Conservation (phyloP, 2,329 filamentous ascomycete genomes). For the Paramyrothecium sp. region DNA sequence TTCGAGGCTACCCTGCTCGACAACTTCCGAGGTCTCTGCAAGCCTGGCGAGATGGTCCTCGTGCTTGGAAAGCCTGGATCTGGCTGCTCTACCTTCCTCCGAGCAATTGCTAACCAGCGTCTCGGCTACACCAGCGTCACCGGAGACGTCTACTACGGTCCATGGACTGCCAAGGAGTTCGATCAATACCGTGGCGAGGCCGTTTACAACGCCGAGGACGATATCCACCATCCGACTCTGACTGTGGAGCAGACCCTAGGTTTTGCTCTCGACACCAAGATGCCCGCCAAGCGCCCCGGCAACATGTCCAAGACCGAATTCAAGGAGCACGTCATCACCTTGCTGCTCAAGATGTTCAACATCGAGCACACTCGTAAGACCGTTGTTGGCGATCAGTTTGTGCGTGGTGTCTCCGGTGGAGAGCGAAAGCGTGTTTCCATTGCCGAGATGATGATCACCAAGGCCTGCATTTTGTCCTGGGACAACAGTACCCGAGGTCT, state of each 20-base stretch:
- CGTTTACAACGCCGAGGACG: conserved; percentile 78
- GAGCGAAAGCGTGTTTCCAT: conserved; percentile 81
- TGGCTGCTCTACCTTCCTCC: conserved; percentile 69
- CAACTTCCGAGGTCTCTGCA: conserved; percentile 67
- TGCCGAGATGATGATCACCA: conserved; percentile 78
- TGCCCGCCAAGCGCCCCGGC: conserved; percentile 74
- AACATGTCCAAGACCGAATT: conserved; percentile 73
- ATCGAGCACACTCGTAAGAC: conserved; percentile 87
- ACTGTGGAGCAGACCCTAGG: conserved; percentile 85
- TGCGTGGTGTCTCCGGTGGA: conserved; percentile 77
- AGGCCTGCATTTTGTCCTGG: conserved; percentile 71
- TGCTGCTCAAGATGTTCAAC: conserved; percentile 88
- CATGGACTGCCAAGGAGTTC: conserved; percentile 70
- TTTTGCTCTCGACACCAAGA: conserved; percentile 83
- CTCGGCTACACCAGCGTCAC: conserved; percentile 51
- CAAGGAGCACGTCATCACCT: conserved; percentile 71
- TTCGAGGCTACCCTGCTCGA: conserved; percentile 72
- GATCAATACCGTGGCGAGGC: conserved; percentile 76
- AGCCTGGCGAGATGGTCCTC: conserved; percentile 85
- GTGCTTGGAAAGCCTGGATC: conserved; percentile 77
- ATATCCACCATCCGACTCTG: conserved; percentile 80
- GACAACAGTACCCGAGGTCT: conserved; percentile 72
- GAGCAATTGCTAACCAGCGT: conserved; percentile 65
- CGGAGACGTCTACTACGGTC: conserved; percentile 76
- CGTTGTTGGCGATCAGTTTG: conserved; percentile 78